These are phyloP conservation scores for Chlorokybus atmophyticus DNA, from an alignment of 139 green algal species.

Conservation along the genomic window DNA sequence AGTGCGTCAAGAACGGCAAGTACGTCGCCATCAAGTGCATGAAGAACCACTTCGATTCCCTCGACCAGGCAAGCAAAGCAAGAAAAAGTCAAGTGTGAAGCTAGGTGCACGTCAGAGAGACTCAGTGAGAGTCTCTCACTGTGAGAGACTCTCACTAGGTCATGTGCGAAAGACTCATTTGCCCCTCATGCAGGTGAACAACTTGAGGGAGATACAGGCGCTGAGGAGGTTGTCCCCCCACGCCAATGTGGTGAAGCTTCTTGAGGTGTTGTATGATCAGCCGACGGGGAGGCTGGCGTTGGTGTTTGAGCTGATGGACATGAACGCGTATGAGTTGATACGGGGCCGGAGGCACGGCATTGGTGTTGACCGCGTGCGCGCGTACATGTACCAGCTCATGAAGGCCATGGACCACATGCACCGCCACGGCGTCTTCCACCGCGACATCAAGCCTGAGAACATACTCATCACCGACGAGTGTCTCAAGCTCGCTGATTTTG, in stretches of 20 bases:
- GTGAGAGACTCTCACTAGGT: no score
- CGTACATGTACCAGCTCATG: slow-evolving; percentile 77
- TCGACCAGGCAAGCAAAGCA: slow-evolving; percentile 68
- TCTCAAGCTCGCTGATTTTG: slow-evolving; percentile 74
- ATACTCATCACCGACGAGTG: slow-evolving; percentile 75
- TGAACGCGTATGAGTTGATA: slow-evolving; percentile 64
- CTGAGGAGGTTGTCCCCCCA: slow-evolving; percentile 60
- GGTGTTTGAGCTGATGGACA: slow-evolving; percentile 80
- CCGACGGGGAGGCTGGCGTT: slow-evolving; percentile 69
- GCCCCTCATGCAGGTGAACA: slow-evolving; percentile 63
- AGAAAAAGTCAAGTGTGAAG: slow-evolving; percentile 67
- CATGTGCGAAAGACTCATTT: no score
- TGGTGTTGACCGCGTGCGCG: slow-evolving; percentile 54
- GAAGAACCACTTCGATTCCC: slow-evolving; percentile 75
- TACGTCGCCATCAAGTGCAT: slow-evolving; percentile 83
- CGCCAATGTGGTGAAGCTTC: slow-evolving; percentile 68
- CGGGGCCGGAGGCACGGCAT: slow-evolving; percentile 64
- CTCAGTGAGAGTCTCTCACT: no score
- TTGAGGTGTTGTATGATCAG: slow-evolving; percentile 77
- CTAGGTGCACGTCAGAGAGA: no score
- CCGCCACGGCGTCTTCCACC: slow-evolving; percentile 69
- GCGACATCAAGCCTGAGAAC: slow-evolving; percentile 81
- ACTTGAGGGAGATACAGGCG: slow-evolving; percentile 70
- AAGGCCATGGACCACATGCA: slow-evolving; percentile 81
- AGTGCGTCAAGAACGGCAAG: slow-evolving; percentile 77